phyloP scores from a whole-genome alignment of 1,284 basidiomycete genomes.

The Peniophora sp. region DNA sequence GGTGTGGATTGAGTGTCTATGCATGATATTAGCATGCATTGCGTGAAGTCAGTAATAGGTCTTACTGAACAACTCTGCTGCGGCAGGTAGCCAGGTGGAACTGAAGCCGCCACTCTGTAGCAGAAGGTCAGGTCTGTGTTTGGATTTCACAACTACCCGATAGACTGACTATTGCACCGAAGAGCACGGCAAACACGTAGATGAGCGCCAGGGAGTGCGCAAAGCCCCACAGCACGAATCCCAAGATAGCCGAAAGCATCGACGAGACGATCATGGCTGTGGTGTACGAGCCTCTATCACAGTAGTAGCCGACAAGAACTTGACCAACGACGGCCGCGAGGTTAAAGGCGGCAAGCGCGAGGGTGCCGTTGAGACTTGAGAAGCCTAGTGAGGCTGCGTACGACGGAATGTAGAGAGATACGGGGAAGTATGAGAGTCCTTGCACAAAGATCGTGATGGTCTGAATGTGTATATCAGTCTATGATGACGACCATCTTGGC shows the following conservation, averaged over 20 bases:
- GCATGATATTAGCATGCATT: neutral
- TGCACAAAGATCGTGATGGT: constrained; percentile 16
- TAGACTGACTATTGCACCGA: constrained; percentile 1
- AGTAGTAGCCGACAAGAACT: constrained; percentile 2
- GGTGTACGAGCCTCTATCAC: constrained; percentile 3
- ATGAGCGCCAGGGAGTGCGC: constrained; percentile 3
- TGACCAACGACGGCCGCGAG: constrained; percentile 2
- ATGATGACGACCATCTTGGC: too few relatives aligned
- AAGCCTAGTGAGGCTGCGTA: constrained; percentile 2
- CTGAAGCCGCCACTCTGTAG: constrained; percentile 5
- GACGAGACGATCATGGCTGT: constrained; percentile 1
- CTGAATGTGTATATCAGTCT: constrained; percentile 4
- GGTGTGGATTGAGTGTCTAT: neutral
- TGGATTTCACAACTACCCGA: neutral
- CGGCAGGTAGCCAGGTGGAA: constrained; percentile 2
- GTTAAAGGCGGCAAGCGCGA: constrained; percentile 3
- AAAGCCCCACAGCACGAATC: neutral
- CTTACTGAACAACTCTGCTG: constrained; percentile 1
- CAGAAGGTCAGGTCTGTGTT: neutral
- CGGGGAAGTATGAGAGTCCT: constrained; percentile 20
- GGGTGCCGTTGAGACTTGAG: constrained; percentile 1
- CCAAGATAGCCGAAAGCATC: neutral
- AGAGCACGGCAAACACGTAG: constrained; percentile 1
- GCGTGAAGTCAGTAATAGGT: neutral
- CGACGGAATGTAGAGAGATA: constrained; percentile 18